phyloP scores from a whole-genome alignment of 2,329 filamentous ascomycete genomes.

The Leptodontidium sp. region DNA sequence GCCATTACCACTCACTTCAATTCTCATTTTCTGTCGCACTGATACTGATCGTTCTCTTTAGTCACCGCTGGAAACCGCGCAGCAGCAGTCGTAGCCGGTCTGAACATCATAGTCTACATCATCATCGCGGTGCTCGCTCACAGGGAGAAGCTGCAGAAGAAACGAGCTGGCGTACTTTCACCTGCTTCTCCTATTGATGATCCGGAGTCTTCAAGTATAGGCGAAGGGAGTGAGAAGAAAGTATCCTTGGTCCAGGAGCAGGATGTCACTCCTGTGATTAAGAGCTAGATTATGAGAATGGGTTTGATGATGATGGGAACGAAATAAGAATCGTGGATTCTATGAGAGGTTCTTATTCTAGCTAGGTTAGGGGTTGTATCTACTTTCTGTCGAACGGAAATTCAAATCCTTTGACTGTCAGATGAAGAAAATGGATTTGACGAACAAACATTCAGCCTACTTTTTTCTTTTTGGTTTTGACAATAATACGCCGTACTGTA shows the following conservation, averaged over 20 bases:
- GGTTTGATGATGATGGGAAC: neutral
- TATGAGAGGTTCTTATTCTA: too few relatives aligned
- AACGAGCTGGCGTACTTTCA: constrained; percentile 21
- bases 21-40: constrained; percentile 26
- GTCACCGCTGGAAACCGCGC: constrained; percentile 33
- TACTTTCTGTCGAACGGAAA: too few relatives aligned
- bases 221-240: constrained; percentile 27
- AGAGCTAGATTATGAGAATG: neutral
- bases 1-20: constrained; percentile 56
- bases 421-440: too few relatives aligned
- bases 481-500: too few relatives aligned
- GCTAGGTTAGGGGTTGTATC: too few relatives aligned
- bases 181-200: constrained; percentile 7
- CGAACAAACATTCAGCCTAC: too few relatives aligned
- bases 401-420: too few relatives aligned
- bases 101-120: constrained; percentile 31
- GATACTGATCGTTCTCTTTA: constrained; percentile 15
- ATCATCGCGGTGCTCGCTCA: constrained; percentile 31
- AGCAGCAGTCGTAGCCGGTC: constrained; percentile 32
- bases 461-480: too few relatives aligned
- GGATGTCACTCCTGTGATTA: constrained; percentile 6
- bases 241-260: constrained; percentile 1
- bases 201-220: constrained; percentile 1
- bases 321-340: neutral
- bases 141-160: constrained; percentile 32